These are phyloP conservation scores for Amylostereum areolatum DNA, from an alignment of 1,284 basidiomycete genomes.

Conservation along the genomic window DNA sequence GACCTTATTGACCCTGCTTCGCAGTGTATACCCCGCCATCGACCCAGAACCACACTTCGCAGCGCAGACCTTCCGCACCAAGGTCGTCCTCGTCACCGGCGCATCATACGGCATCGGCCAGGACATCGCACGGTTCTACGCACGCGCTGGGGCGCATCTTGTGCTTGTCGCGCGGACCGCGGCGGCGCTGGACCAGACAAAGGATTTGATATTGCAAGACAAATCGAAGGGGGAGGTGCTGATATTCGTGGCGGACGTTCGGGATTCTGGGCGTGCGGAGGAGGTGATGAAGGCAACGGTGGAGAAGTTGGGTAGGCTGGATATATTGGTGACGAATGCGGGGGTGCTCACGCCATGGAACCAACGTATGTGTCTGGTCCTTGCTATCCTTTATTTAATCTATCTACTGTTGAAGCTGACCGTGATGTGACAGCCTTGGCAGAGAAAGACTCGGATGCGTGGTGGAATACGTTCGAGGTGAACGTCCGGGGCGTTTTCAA, in stretches of 20 bases:
- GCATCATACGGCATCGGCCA: background rate
- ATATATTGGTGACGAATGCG: background rate
- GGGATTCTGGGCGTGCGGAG: background rate
- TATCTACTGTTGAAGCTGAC: no score
- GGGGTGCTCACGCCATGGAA: background rate
- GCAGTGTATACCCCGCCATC: background rate
- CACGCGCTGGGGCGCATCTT: background rate
- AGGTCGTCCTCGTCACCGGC: background rate
- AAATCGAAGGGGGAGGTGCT: background rate
- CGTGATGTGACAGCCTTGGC: background rate
- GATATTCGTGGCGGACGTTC: background rate
- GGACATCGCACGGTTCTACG: background rate
- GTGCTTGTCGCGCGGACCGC: background rate
- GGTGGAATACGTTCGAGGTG: conserved; percentile 1
- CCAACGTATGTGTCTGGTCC: background rate
- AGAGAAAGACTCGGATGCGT: background rate
- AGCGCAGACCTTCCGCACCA: background rate
- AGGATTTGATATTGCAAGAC: background rate
- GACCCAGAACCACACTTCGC: background rate
- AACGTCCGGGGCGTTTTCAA: background rate
- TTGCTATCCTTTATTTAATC: no score
- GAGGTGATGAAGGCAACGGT: background rate
- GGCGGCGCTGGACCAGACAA: background rate
- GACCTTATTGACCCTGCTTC: no score
- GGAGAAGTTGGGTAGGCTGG: background rate